Evolutionary conservation across 129 eudicot species (phyloP).

Genomic region (Centrapalus pauciflorus): DNA sequence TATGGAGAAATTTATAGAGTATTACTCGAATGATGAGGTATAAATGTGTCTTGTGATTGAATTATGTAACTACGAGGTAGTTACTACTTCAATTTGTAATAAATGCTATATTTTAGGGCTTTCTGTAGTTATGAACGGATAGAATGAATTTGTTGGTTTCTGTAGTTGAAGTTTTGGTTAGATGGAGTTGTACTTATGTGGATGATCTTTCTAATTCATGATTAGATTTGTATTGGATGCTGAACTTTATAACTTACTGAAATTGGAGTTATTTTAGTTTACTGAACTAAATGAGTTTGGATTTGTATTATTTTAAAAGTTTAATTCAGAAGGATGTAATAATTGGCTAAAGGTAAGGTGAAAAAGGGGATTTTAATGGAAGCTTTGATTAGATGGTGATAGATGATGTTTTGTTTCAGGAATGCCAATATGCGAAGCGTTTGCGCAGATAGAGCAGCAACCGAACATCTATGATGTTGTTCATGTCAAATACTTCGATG

Average conservation of each 20-base stretch:
- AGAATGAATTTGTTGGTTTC: not conserved
- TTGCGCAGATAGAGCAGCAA: conserved; percentile 90
- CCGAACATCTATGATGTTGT: conserved; percentile 91
- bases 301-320: not conserved
- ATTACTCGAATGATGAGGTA: not conserved
- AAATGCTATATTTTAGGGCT: not conserved
- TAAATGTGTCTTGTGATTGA: not conserved
- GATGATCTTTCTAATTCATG: not conserved
- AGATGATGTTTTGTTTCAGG: conserved; percentile 46
- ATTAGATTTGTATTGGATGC: conserved; percentile 10
- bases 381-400: not conserved
- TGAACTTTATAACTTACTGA: not conserved
- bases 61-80: not conserved
- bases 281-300: not conserved
- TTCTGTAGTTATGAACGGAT: not conserved
- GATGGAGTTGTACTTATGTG: not conserved
- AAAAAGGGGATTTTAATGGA: not conserved
- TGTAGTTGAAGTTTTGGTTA: not conserved
- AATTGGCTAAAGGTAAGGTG: not conserved
- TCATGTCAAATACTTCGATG: conserved; percentile 89
- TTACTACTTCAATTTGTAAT: not conserved
- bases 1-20: not conserved
- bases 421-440: conserved; percentile 96
- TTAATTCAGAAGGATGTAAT: not conserved
- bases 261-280: not conserved